Evolutionary conservation across 345 rosid genomes (phyloP).

Genomic region (Murraya paniculata): DNA sequence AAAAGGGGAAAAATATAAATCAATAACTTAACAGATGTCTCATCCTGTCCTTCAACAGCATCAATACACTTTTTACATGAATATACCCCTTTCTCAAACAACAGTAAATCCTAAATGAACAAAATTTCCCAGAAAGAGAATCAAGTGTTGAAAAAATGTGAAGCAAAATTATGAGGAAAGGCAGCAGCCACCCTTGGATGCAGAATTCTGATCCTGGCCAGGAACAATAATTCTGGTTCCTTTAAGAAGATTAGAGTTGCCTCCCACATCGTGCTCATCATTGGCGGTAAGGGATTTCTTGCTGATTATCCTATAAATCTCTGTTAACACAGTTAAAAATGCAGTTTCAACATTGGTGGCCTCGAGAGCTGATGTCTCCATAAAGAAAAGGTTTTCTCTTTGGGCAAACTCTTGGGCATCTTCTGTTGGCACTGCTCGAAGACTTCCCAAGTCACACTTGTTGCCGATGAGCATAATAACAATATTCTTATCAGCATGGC

Average conservation of each 20-base stretch:
- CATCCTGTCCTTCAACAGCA: slow-evolving; percentile 5
- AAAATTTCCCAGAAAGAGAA: neutral
- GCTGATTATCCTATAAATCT: slow-evolving; percentile 70
- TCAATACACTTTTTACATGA: slow-evolving; percentile 1
- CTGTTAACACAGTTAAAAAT: slow-evolving; percentile 61
- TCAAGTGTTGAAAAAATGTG: neutral
- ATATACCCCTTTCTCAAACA: slow-evolving; percentile 3
- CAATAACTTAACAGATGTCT: neutral
- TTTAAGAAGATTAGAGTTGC: slow-evolving; percentile 51
- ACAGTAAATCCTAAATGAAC: slow-evolving; percentile 1
- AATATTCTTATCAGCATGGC: slow-evolving; percentile 81
- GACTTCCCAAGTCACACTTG: slow-evolving; percentile 72
- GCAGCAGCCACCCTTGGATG: slow-evolving; percentile 60
- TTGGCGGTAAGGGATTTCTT: slow-evolving; percentile 63
- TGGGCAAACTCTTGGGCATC: slow-evolving; percentile 87
- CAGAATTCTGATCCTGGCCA: slow-evolving; percentile 35
- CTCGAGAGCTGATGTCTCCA: slow-evolving; percentile 87
- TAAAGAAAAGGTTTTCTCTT: slow-evolving; percentile 76
- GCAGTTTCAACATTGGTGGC: slow-evolving; percentile 80
- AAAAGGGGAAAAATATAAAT: neutral
- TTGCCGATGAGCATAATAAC: slow-evolving; percentile 79
- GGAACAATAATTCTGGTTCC: slow-evolving; percentile 78
- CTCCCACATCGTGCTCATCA: slow-evolving; percentile 39
- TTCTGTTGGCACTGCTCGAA: slow-evolving; percentile 75
- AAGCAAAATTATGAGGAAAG: slow-evolving; percentile 21